phyloP scores from a whole-genome alignment of 2,329 filamentous ascomycete genomes.

The Colletotrichum eleusines region DNA sequence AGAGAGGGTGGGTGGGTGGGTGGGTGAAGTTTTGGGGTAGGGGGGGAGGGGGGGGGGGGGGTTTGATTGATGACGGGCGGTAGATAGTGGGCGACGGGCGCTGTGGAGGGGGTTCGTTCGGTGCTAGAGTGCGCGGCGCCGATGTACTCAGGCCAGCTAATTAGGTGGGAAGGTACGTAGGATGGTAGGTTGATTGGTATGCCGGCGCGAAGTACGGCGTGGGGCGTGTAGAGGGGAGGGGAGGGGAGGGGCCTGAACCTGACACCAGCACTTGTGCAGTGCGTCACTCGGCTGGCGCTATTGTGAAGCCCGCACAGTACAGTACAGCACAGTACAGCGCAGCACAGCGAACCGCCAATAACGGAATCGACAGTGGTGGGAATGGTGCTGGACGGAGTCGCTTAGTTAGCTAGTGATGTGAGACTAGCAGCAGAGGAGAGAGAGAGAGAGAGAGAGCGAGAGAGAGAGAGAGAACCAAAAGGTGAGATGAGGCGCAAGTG shows the following conservation, averaged over 20 bases:
- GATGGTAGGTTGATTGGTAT: too few relatives aligned
- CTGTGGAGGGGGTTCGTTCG: neutral
- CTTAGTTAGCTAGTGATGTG: neutral
- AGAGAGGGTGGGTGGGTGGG: neutral
- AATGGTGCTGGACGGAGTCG: neutral
- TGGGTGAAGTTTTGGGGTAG: neutral
- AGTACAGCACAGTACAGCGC: neutral
- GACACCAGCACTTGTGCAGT: neutral
- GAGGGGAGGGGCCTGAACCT: neutral
- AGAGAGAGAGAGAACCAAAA: neutral
- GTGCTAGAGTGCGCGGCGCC: neutral
- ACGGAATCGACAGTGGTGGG: neutral
- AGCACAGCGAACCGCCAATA: neutral
- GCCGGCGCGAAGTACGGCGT: neutral
- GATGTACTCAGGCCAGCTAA: neutral
- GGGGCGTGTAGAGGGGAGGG: neutral
- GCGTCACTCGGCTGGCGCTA: neutral
- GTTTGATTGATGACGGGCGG: neutral
- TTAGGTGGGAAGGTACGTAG: neutral
- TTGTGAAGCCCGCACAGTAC: neutral
- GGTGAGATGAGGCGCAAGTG: neutral
- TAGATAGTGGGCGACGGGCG: conserved; percentile 5
- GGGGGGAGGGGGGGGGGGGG: too few relatives aligned
- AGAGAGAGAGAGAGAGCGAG: neutral
- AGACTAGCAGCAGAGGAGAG: neutral